Percentiles rank a stretch among this genome's conserved stretches.
Evolutionary conservation across 2,329 filamentous ascomycete species (phyloP).

Genomic region (Pseudogymnoascus sp.): DNA sequence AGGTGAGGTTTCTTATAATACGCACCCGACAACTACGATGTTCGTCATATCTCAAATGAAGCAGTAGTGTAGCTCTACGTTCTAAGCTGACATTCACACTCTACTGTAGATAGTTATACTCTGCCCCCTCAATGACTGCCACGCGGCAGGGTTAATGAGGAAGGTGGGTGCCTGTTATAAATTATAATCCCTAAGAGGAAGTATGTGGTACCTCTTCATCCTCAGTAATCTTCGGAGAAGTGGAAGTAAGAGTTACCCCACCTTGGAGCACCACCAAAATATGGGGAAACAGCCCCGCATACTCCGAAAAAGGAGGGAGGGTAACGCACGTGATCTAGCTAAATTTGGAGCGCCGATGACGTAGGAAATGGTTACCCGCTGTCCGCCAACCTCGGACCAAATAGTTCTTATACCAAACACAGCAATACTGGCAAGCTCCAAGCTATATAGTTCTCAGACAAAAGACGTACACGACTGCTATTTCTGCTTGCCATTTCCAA

Average conservation of each 20-base stretch:
- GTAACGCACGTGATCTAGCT: not conserved
- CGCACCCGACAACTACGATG: slow-evolving; percentile 32
- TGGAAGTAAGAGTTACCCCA: slow-evolving; percentile 3
- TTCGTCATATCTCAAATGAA: slow-evolving; percentile 18
- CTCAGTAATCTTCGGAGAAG: not conserved
- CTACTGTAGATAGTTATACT: not conserved
- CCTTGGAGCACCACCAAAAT: not conserved
- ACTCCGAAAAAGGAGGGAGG: not conserved
- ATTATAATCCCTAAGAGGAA: not conserved
- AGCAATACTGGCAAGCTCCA: not conserved
- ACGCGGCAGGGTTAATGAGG: not conserved
- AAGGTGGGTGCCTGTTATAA: not conserved
- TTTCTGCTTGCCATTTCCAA: not conserved
- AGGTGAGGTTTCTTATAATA: slow-evolving; percentile 6
- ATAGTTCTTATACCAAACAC: not conserved
- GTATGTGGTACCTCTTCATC: not conserved
- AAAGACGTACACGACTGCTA: not conserved
- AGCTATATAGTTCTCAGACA: not conserved
- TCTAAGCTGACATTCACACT: not conserved
- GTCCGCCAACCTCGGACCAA: not conserved
- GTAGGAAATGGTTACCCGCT: not conserved
- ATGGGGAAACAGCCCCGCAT: slow-evolving; percentile 4
- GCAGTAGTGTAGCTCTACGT: not conserved
- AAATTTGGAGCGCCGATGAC: not conserved
- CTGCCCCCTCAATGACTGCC: not conserved